Evolutionary conservation across 2,329 filamentous ascomycete genomes (phyloP), one percentile per base, ranked within the genome.

Genomic region (Aureobasidium vineae): DNA sequence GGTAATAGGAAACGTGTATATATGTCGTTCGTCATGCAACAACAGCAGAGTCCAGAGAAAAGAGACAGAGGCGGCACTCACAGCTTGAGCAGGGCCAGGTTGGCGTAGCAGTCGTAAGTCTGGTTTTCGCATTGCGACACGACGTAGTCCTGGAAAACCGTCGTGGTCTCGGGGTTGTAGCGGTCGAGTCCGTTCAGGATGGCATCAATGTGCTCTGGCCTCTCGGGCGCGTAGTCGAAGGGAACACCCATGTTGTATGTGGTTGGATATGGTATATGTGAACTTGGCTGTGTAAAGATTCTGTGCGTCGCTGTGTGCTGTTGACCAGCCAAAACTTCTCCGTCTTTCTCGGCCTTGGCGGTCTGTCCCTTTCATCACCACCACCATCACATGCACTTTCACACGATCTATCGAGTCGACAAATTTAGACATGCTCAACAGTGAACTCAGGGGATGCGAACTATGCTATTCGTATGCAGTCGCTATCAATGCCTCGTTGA

Each of bases 1-100:
- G 91, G 86, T 96, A 97, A 97, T 96, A 97, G 91, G 91, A 96
- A 97, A 97, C 92, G 91, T 96, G 56, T 45, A 79, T 85, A 92
- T 31, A 91, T 93, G 36, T 40, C 23, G 21, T 49, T 96, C 90
- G 91, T 84, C 73, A 60, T 60, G 63, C n/a, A 41, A 57, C 50
- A 33, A 47, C 23, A 28, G 23, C 23, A 28, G 13, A 31, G 8
- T 33, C 26, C 50, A 52, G 47, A 21, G 41, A 2, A 11, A 47
- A 8, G 1, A 23, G 19, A n/a, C 10, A 64, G n/a, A n/a, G 16
- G 16, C 33, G 41, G n/a, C 52, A 91, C 91, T 88, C 84, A 99
- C 95, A 99, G 86, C 84, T 99, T 99, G 81, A 99, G 79, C 70
- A 99, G 83, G 57, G 95, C 96, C 78, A 97, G 84, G 82, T 98